Conservation (phyloP, 176 grass and related monocot genomes). For the Leersia perrieri region DNA sequence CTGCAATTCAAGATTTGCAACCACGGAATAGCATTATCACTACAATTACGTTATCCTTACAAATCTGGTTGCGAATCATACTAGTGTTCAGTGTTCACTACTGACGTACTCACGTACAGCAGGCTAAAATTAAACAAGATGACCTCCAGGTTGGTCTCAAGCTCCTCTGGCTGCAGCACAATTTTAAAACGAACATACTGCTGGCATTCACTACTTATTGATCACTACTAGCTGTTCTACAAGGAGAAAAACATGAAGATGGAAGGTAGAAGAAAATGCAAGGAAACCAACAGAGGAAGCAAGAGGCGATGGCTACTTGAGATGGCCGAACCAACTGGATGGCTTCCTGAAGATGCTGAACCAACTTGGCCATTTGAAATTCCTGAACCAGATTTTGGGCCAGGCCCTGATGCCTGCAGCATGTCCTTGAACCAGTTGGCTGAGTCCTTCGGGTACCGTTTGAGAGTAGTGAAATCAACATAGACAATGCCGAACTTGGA, state of each 20-base stretch:
- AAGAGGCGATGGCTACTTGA: neutral
- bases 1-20: too few species aligned
- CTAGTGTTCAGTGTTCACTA: neutral
- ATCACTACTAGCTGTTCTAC: neutral
- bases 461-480: constrained; percentile 60
- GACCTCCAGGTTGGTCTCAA: neutral
- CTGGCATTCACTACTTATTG: neutral
- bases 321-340: neutral
- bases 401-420: constrained; percentile 36
- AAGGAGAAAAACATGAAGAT: constrained; percentile 18
- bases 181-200: constrained; percentile 37
- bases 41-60: neutral
- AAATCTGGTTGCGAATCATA: constrained; percentile 6
- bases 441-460: constrained; percentile 70
- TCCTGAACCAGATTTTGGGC: constrained; percentile 8
- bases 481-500: constrained; percentile 80
- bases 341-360: neutral
- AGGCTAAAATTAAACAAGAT: neutral
- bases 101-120: neutral
- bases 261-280: constrained; percentile 31
- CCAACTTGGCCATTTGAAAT: neutral
- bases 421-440: constrained; percentile 78
- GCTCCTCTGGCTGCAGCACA: constrained; percentile 19
- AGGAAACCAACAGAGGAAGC: constrained; percentile 28
- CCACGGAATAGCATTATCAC: neutral